These are phyloP conservation scores for Arabidopsis suecica DNA, from an alignment of 345 rosid species.

Conservation along the genomic window DNA sequence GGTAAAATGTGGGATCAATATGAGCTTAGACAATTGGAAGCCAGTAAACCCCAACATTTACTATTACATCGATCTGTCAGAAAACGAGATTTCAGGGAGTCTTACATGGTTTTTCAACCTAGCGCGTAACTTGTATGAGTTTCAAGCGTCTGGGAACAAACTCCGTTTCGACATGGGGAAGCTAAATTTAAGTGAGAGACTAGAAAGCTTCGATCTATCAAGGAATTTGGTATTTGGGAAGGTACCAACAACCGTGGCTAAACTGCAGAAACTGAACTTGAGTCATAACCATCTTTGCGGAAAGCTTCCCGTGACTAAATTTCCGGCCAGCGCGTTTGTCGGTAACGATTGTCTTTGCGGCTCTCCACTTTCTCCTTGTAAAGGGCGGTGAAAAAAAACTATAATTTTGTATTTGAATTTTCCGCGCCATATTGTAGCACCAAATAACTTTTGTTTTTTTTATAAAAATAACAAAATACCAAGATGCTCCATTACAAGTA, in stretches of 20 bases:
- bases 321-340: conserved; percentile 54
- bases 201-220: conserved; percentile 53
- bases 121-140: conserved; percentile 33
- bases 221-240: conserved; percentile 61
- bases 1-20: conserved; percentile 66
- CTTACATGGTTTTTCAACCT: conserved; percentile 59
- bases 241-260: conserved; percentile 56
- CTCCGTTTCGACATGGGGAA: conserved; percentile 59
- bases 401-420: not conserved
- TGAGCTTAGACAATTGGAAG: conserved; percentile 56
- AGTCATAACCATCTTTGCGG: conserved; percentile 75
- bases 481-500: no score
- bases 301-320: conserved; percentile 59
- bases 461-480: no score
- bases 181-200: conserved; percentile 44
- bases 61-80: conserved; percentile 60
- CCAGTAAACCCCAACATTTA: conserved; percentile 59
- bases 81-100: conserved; percentile 66
- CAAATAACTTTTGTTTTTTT: no score
- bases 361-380: conserved; percentile 58
- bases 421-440: no score
- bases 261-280: conserved; percentile 53
- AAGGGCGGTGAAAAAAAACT: conserved; percentile 4
- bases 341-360: conserved; percentile 66
- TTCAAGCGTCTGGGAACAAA: conserved; percentile 61